Evolutionary conservation across 2,329 filamentous ascomycete genomes (phyloP), one percentile per base, ranked within the genome.

Genomic region (Elsinoe fawcettii): DNA sequence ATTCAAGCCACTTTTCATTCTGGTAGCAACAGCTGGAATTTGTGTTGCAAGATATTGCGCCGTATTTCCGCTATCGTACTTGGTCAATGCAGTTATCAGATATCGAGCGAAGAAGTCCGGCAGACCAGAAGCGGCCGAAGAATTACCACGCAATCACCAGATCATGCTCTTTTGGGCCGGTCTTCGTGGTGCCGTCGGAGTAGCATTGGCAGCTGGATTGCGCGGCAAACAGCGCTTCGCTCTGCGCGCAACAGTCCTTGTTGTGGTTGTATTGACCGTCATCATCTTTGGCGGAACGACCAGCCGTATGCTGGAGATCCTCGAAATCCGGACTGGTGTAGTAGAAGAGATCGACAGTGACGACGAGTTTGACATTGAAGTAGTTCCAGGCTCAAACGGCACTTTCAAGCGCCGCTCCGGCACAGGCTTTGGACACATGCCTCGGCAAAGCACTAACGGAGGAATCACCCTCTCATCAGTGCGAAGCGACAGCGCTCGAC

Each of bases 91-190:
- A 80, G 87, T 96, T 67, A 90, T 95, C 64, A 83, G 88, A 58
- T 96, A 96, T 69, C 83, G 90, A 47, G 89, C 91, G 14, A 81
- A 83, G 51, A 83, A 88, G 51, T 81, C 85, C 56, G 90, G 90
- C 22, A 80, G 78, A 58, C 54, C 54, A 22, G 87, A 95, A 58
- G 82, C 86, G 4, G 82, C 83, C 14, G 92, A 97, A 63, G 93
- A 97, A 71, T 76, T 99, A 34, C 93, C 93, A 0, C 95, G 90
- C 68, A 90, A 89, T 64, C 96, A 97, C 72, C 93, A 97, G 72
- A 90, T 88, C n/a, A 97, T 99, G 93, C 82, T 99, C n/a, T 99
- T 95, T 75, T 99, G 93, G 93, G 93, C 93, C 14, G 93, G 93
- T 23, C 79, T 99, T 27, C 88, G 93, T 61, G 93, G 93, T 65